A percentile compares a stretch with the other conserved stretches of the same genome.
Conservation (phyloP, 768 basidiomycete genomes). For the Russula olivacea region DNA sequence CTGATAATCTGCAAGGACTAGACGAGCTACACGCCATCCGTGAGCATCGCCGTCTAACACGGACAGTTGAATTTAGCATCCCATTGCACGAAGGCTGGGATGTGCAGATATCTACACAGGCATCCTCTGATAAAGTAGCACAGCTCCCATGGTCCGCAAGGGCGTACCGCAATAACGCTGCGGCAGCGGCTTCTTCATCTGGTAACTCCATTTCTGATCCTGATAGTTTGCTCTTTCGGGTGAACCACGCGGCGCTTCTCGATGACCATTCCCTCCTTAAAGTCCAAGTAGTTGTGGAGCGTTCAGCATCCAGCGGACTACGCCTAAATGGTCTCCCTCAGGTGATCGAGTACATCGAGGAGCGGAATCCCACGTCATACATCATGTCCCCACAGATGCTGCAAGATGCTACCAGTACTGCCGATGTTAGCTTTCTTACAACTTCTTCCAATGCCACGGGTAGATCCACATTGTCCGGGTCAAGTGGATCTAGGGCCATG, state of each 20-base stretch:
- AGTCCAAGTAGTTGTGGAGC: constrained; percentile 73
- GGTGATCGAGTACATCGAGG: constrained; percentile 56
- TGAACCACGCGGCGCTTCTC: constrained; percentile 66
- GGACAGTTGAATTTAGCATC: constrained; percentile 77
- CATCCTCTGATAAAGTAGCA: constrained; percentile 66
- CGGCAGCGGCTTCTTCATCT: constrained; percentile 31
- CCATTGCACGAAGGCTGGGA: constrained; percentile 81
- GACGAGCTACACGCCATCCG: constrained; percentile 60
- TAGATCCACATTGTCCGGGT: constrained; percentile 24
- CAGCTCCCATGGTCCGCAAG: constrained; percentile 66
- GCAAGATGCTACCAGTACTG: constrained; percentile 66
- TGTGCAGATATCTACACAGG: constrained; percentile 68
- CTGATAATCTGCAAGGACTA: constrained; percentile 41
- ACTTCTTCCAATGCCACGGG: constrained; percentile 49
- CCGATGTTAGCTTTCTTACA: constrained; percentile 62
- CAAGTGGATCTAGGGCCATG: constrained; percentile 27
- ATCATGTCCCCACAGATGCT: constrained; percentile 56
- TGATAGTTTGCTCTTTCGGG: constrained; percentile 49
- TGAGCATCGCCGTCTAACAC: constrained; percentile 63
- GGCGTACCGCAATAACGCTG: constrained; percentile 44
- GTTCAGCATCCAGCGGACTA: constrained; percentile 70
- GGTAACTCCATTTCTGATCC: constrained; percentile 39
- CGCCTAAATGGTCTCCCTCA: constrained; percentile 84
- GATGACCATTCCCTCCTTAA: constrained; percentile 77
- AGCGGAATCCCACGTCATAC: constrained; percentile 58